A percentile compares a stretch with the other conserved stretches of the same genome.
Evolutionary conservation across 2,329 filamentous ascomycete species (phyloP).

Genomic region (Sporothrix euskadiensis): DNA sequence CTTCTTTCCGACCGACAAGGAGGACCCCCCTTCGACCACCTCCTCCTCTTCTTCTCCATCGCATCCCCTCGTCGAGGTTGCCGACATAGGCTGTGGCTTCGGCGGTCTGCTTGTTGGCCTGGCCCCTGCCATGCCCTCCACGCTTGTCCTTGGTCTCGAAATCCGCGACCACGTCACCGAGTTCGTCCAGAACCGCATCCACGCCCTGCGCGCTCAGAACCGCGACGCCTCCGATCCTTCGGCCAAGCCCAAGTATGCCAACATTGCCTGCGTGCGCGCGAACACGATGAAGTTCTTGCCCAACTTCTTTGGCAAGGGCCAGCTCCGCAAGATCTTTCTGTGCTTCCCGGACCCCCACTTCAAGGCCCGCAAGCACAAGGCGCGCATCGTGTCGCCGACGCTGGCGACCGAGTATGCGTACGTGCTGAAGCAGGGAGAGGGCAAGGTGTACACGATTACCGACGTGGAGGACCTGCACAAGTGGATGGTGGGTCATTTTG

Average conservation of each 20-base stretch:
- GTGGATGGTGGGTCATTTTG: slow-evolving; percentile 91
- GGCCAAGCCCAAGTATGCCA: slow-evolving; percentile 63
- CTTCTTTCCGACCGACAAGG: slow-evolving; percentile 50
- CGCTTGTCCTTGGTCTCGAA: slow-evolving; percentile 84
- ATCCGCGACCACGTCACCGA: slow-evolving; percentile 88
- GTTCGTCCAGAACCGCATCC: slow-evolving; percentile 85
- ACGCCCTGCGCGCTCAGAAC: slow-evolving; percentile 72
- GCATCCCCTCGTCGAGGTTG: slow-evolving; percentile 67
- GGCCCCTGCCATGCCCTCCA: slow-evolving; percentile 76
- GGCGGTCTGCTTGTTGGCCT: slow-evolving; percentile 87
- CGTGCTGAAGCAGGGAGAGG: slow-evolving; percentile 71
- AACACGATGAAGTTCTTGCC: slow-evolving; percentile 99
- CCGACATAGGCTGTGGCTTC: slow-evolving; percentile 96
- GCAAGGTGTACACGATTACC: slow-evolving; percentile 92
- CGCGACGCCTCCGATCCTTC: slow-evolving; percentile 17
- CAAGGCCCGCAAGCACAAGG: slow-evolving; percentile 96
- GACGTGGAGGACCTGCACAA: slow-evolving; percentile 91
- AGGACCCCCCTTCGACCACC: not conserved
- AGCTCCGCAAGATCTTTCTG: slow-evolving; percentile 90
- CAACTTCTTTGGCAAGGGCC: slow-evolving; percentile 83
- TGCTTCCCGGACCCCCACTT: slow-evolving; percentile 99
- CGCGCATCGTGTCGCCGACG: slow-evolving; percentile 84
- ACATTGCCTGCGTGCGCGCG: slow-evolving; percentile 82
- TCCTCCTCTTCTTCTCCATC: not conserved
- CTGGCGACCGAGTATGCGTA: slow-evolving; percentile 94